Conservation (phyloP, 2,329 filamentous ascomycete species). For the Venturia oleaginea region DNA sequence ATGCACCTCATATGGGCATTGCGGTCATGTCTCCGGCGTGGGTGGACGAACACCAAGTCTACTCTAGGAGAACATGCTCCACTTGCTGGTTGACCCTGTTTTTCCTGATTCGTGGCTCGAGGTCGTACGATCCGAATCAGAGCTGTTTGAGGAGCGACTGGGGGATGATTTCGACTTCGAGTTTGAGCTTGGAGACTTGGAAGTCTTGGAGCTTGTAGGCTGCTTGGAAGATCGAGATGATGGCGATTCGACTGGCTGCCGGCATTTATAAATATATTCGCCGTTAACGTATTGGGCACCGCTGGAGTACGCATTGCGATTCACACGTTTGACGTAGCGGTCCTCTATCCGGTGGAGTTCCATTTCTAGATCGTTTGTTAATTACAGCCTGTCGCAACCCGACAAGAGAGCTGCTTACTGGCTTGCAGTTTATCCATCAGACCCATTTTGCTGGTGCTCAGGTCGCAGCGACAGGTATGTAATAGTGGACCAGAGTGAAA, state of each 20-base stretch:
- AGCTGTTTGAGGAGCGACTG: not conserved
- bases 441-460: conserved; percentile 10
- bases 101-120: not conserved
- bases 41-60: not conserved
- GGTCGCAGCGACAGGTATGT: not conserved
- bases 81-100: conserved; percentile 1
- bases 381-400: not conserved
- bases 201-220: not conserved
- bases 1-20: not conserved
- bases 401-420: not conserved
- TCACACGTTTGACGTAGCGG: conserved; percentile 84
- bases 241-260: conserved; percentile 23
- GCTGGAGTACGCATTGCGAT: conserved; percentile 80
- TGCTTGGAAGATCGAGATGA: conserved; percentile 28
- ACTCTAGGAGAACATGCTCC: not conserved
- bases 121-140: not conserved
- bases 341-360: conserved; percentile 94
- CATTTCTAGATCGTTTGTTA: conserved; percentile 45
- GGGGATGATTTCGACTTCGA: not conserved
- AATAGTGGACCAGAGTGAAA: not conserved
- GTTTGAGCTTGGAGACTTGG: not conserved
- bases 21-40: not conserved
- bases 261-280: conserved; percentile 70
- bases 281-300: conserved; percentile 90
- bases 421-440: conserved; percentile 13